Conservation (phyloP, 176 grass and related monocot genomes). For the Saccharum spontaneum region DNA sequence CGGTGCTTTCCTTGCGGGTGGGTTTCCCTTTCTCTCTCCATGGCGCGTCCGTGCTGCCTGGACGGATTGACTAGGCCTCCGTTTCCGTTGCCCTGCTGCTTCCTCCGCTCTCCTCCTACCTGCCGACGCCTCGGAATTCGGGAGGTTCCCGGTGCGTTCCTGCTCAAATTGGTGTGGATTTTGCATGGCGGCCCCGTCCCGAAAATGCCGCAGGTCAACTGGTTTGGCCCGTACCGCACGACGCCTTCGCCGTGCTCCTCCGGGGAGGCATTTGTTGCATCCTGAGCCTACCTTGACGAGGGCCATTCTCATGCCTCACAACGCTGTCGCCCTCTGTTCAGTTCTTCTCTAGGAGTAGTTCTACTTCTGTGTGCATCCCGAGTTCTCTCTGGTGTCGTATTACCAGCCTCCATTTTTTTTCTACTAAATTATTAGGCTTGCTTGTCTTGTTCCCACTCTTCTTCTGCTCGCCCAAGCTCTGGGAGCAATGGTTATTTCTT, state of each 20-base stretch:
- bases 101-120: neutral
- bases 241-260: neutral
- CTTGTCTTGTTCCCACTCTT: conserved; percentile 29
- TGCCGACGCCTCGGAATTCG: neutral
- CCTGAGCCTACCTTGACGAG: neutral
- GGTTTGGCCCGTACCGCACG: neutral
- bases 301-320: neutral
- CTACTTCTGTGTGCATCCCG: neutral
- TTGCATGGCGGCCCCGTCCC: neutral
- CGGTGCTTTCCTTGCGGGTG: conserved; percentile 16
- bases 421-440: neutral
- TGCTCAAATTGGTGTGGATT: neutral
- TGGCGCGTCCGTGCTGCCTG: neutral
- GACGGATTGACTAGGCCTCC: neutral
- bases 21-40: neutral
- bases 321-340: neutral
- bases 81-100: neutral
- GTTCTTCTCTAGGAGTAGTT: neutral
- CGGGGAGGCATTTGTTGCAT: neutral
- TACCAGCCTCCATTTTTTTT: neutral
- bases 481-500: neutral
- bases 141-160: neutral
- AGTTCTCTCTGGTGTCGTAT: neutral
- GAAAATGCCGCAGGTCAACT: neutral
- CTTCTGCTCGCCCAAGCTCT: neutral